Evolutionary conservation across 1,284 basidiomycete genomes (phyloP), one percentile per base, ranked within the genome.

Genomic region (Ustilago curta): DNA sequence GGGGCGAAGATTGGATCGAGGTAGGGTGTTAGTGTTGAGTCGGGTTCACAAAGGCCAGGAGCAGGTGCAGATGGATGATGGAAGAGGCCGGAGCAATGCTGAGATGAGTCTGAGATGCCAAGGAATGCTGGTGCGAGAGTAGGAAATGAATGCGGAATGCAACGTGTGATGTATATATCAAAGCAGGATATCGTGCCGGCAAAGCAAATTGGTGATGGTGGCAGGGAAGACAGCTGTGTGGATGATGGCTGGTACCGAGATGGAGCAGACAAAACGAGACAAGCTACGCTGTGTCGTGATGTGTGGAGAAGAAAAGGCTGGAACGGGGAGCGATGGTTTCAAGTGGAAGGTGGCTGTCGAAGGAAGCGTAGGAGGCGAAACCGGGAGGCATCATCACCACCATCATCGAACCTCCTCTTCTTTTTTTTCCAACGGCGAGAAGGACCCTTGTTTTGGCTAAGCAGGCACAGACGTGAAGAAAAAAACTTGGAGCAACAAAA

Each of bases 381-480:
- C 21, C 25, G 8, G 8, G 27, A 27, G 27, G 40, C 51, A 31
- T 25, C 55, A 49, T 40, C 44, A 39, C 39, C 54, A 47, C 25
- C 32, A 39, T 47, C 25, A 42, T 29, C 23, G 23, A 31, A 19
- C 47, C 32, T n/a, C n/a, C n/a, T n/a, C n/a, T n/a, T n/a, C n/a
- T n/a, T n/a, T n/a, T n/a, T n/a, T 43, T 43, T 43, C 8, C 14
- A 43, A n/a, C 47, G 43, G 23, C 23, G 1, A 14, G 12, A 58
- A 45, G 47, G 47, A 58, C 39, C 47, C 56, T 59, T 59, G 35
- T 44, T 55, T 66, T 44, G 44, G 45, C 55, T 57, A 57, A 57
- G 55, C 55, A 57, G 37, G 55, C 55, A 57, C 27, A 29, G 18
- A 32, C 8, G 31, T 19, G 35, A 16, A 27, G 21, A 37, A 56